Base-by-base conservation (phyloP, 768 basidiomycete species). In the Kockovaella imperatae region DNA sequence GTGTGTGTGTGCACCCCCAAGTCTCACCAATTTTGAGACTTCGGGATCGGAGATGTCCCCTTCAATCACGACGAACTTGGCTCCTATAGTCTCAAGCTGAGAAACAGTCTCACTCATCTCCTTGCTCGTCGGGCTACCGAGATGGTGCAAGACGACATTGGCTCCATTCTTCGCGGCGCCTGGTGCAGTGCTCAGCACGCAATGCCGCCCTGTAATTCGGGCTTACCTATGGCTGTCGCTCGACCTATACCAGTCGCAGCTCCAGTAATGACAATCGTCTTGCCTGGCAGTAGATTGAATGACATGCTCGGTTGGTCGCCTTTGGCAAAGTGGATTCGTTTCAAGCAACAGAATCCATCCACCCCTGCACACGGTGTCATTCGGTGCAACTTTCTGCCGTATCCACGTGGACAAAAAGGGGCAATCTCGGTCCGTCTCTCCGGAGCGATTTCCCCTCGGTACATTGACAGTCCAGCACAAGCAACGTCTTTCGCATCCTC, bases 211-310 rank as follows among this genome's bases (percentile, higher is more conserved):
- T 2, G 10, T 11, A 18, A 3, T 13, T 17, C 15, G 23, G 5
- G 52, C 63, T 35, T 18, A 65, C 82, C 81, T 15, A 83, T 66
- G 18, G 81, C 83, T 54, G 81, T 82, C 24, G 79, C 81, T 52
- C 80, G 75, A 11, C 84, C 83, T 49, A 86, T 86, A 18, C 83
- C 84, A 50, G 81, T 75, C 5, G 81, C 82, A n/a, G 80, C 76
- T 15, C 83, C 83, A 14, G 84, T 86, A 55, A 86, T 80, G 50
- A 79, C 79, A 14, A 84, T 79, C 32, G 83, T 71, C 64, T 83
- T 83, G 59, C 75, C 73, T 17, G 52, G 51, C 14, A 71, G 56
- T 0, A 68, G 57, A 18, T 55, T 49, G 35, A 30, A 50, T 10
- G 50, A 42, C 56, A 53, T 50, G 14, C 4, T 41, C 6, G 36